phyloP scores from a whole-genome alignment of 1,139 yeast species.

The Saccharomycopsis crataegensis region DNA sequence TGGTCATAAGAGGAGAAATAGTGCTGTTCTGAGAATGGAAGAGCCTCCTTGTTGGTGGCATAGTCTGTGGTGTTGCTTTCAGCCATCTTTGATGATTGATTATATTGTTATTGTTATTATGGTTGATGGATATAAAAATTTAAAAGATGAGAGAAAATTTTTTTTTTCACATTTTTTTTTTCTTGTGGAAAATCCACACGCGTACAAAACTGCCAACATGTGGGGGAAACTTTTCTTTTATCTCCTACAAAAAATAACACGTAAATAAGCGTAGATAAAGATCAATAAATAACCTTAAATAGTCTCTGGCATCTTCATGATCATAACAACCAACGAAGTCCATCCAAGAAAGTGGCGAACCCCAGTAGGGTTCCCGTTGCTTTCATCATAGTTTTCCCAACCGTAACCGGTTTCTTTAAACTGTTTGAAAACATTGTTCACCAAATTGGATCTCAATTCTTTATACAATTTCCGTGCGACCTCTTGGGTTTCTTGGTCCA shows the following conservation, averaged over 20 bases:
- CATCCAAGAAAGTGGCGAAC: slow-evolving; percentile 92
- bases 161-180: slow-evolving; percentile 45
- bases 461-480: slow-evolving; percentile 45
- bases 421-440: slow-evolving; percentile 56
- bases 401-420: slow-evolving; percentile 77
- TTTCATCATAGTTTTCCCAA: slow-evolving; percentile 86
- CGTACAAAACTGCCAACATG: background rate
- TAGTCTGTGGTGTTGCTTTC: background rate
- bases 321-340: slow-evolving; percentile 75
- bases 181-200: background rate
- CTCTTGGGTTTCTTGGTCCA: slow-evolving; percentile 24
- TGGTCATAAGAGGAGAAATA: slow-evolving; percentile 94
- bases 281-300: background rate
- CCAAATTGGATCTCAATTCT: slow-evolving; percentile 56
- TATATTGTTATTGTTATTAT: no score
- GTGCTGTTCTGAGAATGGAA: slow-evolving; percentile 75
- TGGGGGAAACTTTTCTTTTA: background rate
- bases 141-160: slow-evolving; percentile 50
- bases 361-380: slow-evolving; percentile 68
- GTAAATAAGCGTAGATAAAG: background rate
- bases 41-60: slow-evolving; percentile 35
- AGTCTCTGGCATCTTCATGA: slow-evolving; percentile 70
- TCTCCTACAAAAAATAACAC: background rate
- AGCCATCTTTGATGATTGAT: no score
- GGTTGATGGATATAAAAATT: background rate